Base-by-base conservation (phyloP, 2,329 filamentous ascomycete genomes). In the Xylariaceae sp. region DNA sequence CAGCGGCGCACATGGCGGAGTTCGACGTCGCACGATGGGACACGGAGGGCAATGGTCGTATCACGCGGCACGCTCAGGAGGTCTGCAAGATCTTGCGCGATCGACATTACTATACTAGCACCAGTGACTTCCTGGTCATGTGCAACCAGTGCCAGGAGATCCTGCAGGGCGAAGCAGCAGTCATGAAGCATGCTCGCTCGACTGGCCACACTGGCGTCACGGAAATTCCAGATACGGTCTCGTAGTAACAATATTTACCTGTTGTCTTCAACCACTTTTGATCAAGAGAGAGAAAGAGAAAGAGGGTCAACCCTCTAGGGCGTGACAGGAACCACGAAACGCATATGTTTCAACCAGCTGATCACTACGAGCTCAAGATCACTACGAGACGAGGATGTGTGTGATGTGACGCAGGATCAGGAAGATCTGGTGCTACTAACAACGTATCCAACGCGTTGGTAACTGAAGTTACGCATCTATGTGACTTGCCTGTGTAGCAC, bases 91-190 rank as follows among this genome's bases (percentile, higher is more conserved):
- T 88, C 62, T 77, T 97, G 45, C 75, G 78, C 62, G 81, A 87
- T 55, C 85, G 81, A 60, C 85, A 95, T 71, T 97, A 97, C 72
- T 97, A 85, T 68, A 97, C 92, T 0, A 91, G 97, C 72, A 96
- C 91, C 0, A 83, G 88, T 18, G 87, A 87, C 0, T 91, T 97
- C 70, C 80, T 83, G 44, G 82, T 97, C 60, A 85, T 81, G 68
- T 97, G 93, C 73, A 90, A 92, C 11, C 72, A 78, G 7, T 93
- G 89, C 69, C 80, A 83, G 2, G 85, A 84, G 80, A 80, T 86
- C 15, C 86, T 89, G 0, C 83, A 84, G 58, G 89, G 89, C 1
- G 80, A 90, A 72, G 74, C 75, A 48, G 83, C 81, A 58, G 85
- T 88, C 1, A 75, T 80, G 13, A 76, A 80, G 64, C 88, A 92